These are phyloP conservation scores for Colletotrichum simmondsii DNA, from an alignment of 2,329 filamentous ascomycete genomes.

Conservation along the genomic window DNA sequence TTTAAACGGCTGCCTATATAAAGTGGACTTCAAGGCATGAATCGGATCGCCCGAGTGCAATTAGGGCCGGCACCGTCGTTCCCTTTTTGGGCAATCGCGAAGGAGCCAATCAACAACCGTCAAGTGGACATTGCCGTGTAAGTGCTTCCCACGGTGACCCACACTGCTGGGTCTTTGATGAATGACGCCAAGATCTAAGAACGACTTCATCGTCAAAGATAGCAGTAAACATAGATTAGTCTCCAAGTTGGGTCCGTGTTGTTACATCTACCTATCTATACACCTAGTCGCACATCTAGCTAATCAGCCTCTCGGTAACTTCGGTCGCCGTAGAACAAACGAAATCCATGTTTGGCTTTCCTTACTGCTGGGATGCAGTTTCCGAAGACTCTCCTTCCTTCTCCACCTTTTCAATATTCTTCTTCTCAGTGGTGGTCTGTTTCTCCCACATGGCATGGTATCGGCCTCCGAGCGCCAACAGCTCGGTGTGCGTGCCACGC, in stretches of 20 bases:
- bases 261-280: neutral
- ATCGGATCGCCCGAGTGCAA: neutral
- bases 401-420: constrained; percentile 32
- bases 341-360: neutral
- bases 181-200: neutral
- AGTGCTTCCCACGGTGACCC: neutral
- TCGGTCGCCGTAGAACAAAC: neutral
- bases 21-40: neutral
- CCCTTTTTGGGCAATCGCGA: neutral
- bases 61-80: neutral
- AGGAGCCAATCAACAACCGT: neutral
- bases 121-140: neutral
- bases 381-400: constrained; percentile 31
- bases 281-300: neutral
- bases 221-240: neutral
- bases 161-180: neutral
- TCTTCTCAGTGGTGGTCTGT: constrained; percentile 56
- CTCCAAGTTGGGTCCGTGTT: neutral
- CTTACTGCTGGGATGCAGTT: constrained; percentile 22
- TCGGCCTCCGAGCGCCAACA: constrained; percentile 55
- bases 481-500: constrained; percentile 58
- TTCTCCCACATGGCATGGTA: constrained; percentile 66
- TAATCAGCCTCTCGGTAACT: neutral
- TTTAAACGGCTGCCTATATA: neutral
- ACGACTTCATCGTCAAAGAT: too few relatives aligned